phyloP scores from a whole-genome alignment of 83 land plant species.

The Diphasiastrum complanatum region DNA sequence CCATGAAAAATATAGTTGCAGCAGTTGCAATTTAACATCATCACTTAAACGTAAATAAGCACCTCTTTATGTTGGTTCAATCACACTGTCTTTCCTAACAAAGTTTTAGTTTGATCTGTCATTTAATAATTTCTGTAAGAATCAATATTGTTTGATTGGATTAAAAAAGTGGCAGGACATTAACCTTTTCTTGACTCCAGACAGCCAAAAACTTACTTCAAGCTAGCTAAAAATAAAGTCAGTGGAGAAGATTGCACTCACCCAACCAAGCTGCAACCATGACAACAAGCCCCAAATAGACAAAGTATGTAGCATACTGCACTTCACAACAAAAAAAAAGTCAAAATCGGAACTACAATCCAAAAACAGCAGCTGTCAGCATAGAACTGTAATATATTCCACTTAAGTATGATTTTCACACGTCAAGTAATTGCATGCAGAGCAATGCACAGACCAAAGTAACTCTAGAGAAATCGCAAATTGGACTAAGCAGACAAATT shows the following conservation, averaged over 20 bases:
- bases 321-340: background rate
- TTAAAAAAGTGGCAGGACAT: background rate
- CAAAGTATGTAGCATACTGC: conserved; percentile 14
- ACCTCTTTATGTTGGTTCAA: background rate
- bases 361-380: background rate
- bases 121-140: background rate
- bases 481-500: too few relatives aligned
- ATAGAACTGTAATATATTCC: background rate
- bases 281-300: conserved; percentile 8
- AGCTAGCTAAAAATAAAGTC: too few relatives aligned
- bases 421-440: background rate
- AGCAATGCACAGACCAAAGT: background rate
- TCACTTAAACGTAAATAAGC: background rate
- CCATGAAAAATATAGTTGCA: background rate
- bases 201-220: background rate
- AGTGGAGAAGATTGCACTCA: background rate
- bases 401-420: background rate
- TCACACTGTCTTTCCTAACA: too few relatives aligned
- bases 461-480: background rate
- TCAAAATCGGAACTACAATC: background rate
- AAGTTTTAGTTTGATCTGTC: too few relatives aligned
- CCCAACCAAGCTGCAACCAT: conserved; percentile 14
- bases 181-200: background rate
- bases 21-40: background rate
- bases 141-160: background rate